These are phyloP conservation scores for Austroboletus niveus DNA, from an alignment of 1,284 basidiomycete genomes.

Conservation along the genomic window DNA sequence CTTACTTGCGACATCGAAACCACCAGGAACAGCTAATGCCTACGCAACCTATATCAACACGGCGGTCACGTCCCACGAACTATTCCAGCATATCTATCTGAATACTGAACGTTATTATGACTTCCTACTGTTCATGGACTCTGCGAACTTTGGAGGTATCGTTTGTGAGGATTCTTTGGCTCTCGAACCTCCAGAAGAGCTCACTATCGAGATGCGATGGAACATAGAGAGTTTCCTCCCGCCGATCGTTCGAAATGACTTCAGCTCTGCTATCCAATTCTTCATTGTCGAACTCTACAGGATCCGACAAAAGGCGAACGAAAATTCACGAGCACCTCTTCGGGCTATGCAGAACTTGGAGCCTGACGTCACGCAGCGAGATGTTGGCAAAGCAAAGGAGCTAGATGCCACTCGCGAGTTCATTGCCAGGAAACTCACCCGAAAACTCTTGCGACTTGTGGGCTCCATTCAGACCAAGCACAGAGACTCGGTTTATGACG, in stretches of 20 bases:
- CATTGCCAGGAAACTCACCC: constrained; percentile 79
- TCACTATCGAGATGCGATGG: constrained; percentile 89
- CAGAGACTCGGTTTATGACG: constrained; percentile 58
- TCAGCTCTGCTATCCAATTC: constrained; percentile 72
- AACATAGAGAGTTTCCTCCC: constrained; percentile 94
- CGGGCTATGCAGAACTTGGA: constrained; percentile 69
- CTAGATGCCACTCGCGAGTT: constrained; percentile 68
- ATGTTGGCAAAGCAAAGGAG: constrained; percentile 71
- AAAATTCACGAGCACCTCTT: constrained; percentile 67
- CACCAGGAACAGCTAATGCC: constrained; percentile 91
- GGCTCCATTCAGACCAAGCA: constrained; percentile 67
- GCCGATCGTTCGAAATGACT: constrained; percentile 77
- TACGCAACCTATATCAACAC: constrained; percentile 95
- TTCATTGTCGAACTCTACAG: constrained; percentile 88
- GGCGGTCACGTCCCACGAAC: constrained; percentile 91
- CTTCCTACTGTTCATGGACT: constrained; percentile 94
- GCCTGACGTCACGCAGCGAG: constrained; percentile 64
- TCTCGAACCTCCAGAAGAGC: constrained; percentile 61
- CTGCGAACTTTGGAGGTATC: constrained; percentile 90
- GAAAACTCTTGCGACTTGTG: constrained; percentile 76
- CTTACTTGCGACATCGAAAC: constrained; percentile 92
- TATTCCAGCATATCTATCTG: constrained; percentile 93
- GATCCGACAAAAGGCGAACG: constrained; percentile 67
- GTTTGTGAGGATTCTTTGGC: constrained; percentile 78
- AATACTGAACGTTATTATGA: constrained; percentile 92